These are phyloP conservation scores for Fonsecaea nubica DNA, from an alignment of 2,329 filamentous ascomycete genomes.

Conservation along the genomic window DNA sequence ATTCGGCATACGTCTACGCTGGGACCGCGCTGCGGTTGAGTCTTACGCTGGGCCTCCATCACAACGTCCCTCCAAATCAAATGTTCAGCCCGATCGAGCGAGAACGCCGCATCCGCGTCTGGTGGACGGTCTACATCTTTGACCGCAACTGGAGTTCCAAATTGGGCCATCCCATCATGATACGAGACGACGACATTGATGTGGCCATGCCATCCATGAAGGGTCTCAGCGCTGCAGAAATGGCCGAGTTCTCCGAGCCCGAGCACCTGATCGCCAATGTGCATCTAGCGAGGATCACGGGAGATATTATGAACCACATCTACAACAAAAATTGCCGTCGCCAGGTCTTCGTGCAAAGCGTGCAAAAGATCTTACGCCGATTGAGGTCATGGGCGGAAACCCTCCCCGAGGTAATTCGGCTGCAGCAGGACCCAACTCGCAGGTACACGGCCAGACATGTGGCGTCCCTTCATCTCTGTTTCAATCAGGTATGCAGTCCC, in stretches of 20 bases:
- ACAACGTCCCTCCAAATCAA: background rate
- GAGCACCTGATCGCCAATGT: constrained; percentile 46
- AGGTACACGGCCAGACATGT: constrained; percentile 44
- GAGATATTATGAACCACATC: constrained; percentile 51
- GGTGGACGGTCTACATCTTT: constrained; percentile 64
- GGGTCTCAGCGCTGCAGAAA: constrained; percentile 53
- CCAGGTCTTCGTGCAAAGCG: constrained; percentile 55
- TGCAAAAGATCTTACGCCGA: constrained; percentile 57
- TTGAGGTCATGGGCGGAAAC: constrained; percentile 59
- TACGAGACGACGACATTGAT: constrained; percentile 62
- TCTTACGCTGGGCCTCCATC: constrained; percentile 11
- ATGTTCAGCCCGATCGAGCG: constrained; percentile 6
- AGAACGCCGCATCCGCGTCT: constrained; percentile 39
- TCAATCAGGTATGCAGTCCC: constrained; percentile 47
- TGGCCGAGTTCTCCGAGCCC: constrained; percentile 57
- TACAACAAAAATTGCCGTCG: constrained; percentile 55
- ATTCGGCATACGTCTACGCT: constrained; percentile 14
- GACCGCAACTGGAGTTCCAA: constrained; percentile 60
- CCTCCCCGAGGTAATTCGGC: constrained; percentile 55
- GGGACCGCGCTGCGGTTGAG: constrained; percentile 10
- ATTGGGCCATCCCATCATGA: constrained; percentile 60
- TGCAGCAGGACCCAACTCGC: constrained; percentile 41
- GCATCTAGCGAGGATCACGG: constrained; percentile 59
- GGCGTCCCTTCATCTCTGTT: constrained; percentile 60
- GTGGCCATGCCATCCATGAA: constrained; percentile 46